Percentiles rank a stretch among this genome's conserved stretches.
Evolutionary conservation across 208 protist species (phyloP).

Genomic region (Acanthamoeba lenticulata): DNA sequence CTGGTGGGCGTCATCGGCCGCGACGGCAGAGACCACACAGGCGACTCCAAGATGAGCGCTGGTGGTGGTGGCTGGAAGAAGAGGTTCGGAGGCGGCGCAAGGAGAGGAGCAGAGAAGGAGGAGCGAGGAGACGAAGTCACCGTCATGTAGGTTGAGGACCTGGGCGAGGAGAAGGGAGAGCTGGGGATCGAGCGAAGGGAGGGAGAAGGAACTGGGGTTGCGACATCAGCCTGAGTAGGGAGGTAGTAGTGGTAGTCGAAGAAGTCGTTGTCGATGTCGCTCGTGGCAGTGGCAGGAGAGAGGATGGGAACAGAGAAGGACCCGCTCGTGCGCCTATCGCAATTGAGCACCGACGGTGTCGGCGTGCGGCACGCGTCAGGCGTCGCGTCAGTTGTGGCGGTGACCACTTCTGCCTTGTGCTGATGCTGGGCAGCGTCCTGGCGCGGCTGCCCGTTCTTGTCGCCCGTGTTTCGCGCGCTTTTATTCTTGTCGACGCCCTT

Average conservation of each 20-base stretch:
- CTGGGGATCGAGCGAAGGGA: background rate
- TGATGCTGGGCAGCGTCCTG: too few species aligned
- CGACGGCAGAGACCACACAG: background rate
- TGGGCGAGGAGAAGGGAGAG: background rate
- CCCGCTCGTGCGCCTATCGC: background rate
- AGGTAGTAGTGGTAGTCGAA: slow-evolving; percentile 26
- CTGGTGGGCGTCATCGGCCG: background rate
- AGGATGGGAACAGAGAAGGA: background rate
- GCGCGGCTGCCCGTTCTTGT: background rate
- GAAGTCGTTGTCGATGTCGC: background rate
- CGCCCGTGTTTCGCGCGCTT: background rate
- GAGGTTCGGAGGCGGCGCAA: background rate
- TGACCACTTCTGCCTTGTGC: too few species aligned
- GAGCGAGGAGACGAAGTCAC: background rate
- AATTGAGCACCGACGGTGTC: too few species aligned
- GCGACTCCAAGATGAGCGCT: background rate
- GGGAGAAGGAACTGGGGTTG: background rate
- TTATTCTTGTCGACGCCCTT: background rate
- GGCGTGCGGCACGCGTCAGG: too few species aligned
- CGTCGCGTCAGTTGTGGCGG: too few species aligned
- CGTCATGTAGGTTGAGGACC: too few species aligned
- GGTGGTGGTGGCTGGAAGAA: background rate
- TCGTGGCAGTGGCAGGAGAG: too few species aligned
- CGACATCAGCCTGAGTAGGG: background rate
- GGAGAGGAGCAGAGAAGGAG: background rate